Base-by-base conservation (phyloP, 2,329 filamentous ascomycete genomes). In the Nothomitra cinnamomea region DNA sequence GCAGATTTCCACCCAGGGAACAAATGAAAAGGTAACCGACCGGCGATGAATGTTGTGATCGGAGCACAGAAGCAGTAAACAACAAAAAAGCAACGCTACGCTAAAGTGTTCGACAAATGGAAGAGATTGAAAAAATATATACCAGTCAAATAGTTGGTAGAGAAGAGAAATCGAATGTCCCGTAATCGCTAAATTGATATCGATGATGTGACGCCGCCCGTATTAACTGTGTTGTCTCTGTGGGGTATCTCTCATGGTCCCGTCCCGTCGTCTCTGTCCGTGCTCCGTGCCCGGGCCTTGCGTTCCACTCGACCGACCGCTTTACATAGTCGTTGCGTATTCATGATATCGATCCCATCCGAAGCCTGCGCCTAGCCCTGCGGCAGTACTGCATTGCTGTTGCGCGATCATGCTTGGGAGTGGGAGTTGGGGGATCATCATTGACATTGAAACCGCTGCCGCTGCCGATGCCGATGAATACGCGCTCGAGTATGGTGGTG, bases 381-480 rank as follows among this genome's bases (percentile, higher is more conserved):
- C 74, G 64, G 82, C 83, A 55, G 88, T 79, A 61, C 87, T 87
- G 69, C 90, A 96, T 62, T 79, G 75, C 66, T 87, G 87, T 57
- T 84, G 81, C 61, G 85, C 78, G 57, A 95, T 73, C 78, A 89
- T 85, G 71, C 87, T 95, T 43, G 89, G 88, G 53, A 95, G 75
- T 50, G 88, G 85, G 47, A 95, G 76, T 42, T 82, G 73, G 21
- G 87, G 79, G 59, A 94, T 82, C 51, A 86, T 79, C 24, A 32
- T 28, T 19, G 28, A 32, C 28, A 32, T 32, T 32, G 28, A 32
- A 5, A 32, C 28, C 5, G 28, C 28, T 5, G 28, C 28, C 28
- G 28, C 28, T 32, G 28, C 28, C 10, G 28, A 32, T 10, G 28
- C 28, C 4, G 28, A 32, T 4, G 70, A n/a, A 21, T 19, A 21